These are phyloP conservation scores for Pseudogymnoascus sp. DNA, from an alignment of 2,329 filamentous ascomycete genomes.

Conservation along the genomic window DNA sequence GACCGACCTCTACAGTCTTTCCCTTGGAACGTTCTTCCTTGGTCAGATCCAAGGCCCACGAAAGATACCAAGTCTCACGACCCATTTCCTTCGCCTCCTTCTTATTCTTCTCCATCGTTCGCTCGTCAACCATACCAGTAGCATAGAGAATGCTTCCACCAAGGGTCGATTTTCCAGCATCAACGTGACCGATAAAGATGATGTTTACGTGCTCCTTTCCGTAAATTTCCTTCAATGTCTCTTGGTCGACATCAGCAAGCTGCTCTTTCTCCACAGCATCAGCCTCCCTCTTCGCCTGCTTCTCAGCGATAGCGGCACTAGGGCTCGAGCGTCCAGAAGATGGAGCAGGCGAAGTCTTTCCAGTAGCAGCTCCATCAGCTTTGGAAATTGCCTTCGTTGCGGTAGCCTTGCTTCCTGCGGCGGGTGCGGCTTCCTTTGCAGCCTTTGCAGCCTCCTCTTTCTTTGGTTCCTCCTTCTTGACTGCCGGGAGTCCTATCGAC, in stretches of 20 bases:
- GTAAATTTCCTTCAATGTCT: conserved; percentile 89
- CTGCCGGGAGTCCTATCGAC: conserved; percentile 59
- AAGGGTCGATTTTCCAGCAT: conserved; percentile 94
- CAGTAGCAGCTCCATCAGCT: conserved; percentile 56
- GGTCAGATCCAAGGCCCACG: conserved; percentile 95
- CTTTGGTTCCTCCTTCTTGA: conserved; percentile 43
- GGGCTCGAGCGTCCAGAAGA: conserved; percentile 82
- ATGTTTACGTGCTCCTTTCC: conserved; percentile 92
- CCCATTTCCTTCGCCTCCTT: conserved; percentile 92
- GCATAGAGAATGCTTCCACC: conserved; percentile 88
- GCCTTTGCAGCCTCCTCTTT: conserved; percentile 35
- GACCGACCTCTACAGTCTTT: conserved; percentile 95
- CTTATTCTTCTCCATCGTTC: conserved; percentile 98
- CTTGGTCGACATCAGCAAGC: conserved; percentile 68
- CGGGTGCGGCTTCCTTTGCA: conserved; percentile 40
- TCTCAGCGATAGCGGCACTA: conserved; percentile 51
- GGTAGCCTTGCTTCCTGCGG: conserved; percentile 73
- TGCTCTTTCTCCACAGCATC: conserved; percentile 73
- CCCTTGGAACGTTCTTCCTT: conserved; percentile 95
- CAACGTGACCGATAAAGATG: conserved; percentile 96
- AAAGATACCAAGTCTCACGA: conserved; percentile 97
- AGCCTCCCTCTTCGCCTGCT: conserved; percentile 55
- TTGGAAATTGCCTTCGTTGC: conserved; percentile 90
- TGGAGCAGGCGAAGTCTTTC: conserved; percentile 72
- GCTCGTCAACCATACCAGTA: conserved; percentile 98